These are phyloP conservation scores for Stagonosporopsis cucurbitacearum DNA, from an alignment of 2,329 filamentous ascomycete species.

Conservation along the genomic window DNA sequence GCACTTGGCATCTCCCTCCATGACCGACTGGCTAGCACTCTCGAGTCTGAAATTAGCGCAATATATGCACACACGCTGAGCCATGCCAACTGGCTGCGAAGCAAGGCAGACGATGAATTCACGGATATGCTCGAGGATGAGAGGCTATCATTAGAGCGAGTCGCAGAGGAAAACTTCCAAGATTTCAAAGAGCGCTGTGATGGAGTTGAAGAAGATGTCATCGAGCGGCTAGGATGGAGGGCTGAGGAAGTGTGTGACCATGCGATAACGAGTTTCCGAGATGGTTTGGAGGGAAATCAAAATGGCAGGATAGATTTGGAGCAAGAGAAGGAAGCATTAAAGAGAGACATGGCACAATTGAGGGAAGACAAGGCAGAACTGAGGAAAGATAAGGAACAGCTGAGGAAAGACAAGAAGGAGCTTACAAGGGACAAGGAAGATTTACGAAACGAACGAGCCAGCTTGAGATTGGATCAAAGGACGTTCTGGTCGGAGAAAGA, in stretches of 20 bases:
- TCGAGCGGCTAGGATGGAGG: neutral
- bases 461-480: too few relatives aligned
- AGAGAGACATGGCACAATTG: neutral
- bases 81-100: slow-evolving; percentile 14
- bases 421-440: neutral
- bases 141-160: neutral
- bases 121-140: slow-evolving; percentile 16
- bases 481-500: too few relatives aligned
- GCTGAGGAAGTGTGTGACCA: neutral
- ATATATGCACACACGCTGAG: slow-evolving; percentile 15
- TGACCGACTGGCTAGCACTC: neutral
- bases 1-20: slow-evolving; percentile 13
- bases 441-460: neutral
- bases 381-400: neutral
- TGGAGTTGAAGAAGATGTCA: neutral
- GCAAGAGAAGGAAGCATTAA: neutral
- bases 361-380: neutral
- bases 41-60: slow-evolving; percentile 1
- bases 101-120: slow-evolving; percentile 16
- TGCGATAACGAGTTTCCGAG: neutral
- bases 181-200: neutral
- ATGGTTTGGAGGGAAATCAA: too few relatives aligned
- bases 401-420: neutral
- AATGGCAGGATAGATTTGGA: neutral
- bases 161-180: neutral